phyloP scores from a whole-genome alignment of 2,329 filamentous ascomycete species.

The Sporothrix brasiliensis region DNA sequence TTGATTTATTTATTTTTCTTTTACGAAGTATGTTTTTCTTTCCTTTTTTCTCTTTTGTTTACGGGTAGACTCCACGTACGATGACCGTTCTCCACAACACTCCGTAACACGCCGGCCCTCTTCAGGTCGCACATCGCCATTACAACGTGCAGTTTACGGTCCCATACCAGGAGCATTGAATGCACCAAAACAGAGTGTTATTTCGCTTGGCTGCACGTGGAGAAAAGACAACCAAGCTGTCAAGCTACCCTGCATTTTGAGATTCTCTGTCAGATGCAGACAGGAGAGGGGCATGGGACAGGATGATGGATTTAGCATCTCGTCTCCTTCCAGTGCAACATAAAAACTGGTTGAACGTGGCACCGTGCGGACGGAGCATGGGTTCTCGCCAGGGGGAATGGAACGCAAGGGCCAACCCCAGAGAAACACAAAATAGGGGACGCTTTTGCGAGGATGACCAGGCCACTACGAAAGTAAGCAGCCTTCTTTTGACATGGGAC shows the following conservation, averaged over 20 bases:
- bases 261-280: not conserved
- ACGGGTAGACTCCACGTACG: not conserved
- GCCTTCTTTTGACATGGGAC: too few species aligned
- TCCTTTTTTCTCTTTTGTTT: not conserved
- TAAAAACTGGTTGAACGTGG: not conserved
- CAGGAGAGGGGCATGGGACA: conserved; percentile 7
- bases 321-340: conserved; percentile 6
- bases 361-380: conserved; percentile 14
- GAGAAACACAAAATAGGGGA: conserved; percentile 8
- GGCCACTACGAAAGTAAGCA: not conserved
- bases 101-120: not conserved
- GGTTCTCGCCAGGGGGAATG: conserved; percentile 7
- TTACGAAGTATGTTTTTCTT: not conserved
- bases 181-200: not conserved
- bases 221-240: not conserved
- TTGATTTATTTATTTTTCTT: not conserved
- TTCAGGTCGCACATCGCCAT: not conserved
- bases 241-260: not conserved
- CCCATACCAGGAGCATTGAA: not conserved
- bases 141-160: conserved; percentile 12
- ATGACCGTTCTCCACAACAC: too few species aligned
- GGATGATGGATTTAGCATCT: conserved; percentile 2
- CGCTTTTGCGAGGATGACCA: conserved; percentile 2
- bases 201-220: not conserved
- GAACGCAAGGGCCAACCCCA: conserved; percentile 2